These are phyloP conservation scores for Scedosporium minutisporum DNA, from an alignment of 2,329 filamentous ascomycete species.

Conservation along the genomic window DNA sequence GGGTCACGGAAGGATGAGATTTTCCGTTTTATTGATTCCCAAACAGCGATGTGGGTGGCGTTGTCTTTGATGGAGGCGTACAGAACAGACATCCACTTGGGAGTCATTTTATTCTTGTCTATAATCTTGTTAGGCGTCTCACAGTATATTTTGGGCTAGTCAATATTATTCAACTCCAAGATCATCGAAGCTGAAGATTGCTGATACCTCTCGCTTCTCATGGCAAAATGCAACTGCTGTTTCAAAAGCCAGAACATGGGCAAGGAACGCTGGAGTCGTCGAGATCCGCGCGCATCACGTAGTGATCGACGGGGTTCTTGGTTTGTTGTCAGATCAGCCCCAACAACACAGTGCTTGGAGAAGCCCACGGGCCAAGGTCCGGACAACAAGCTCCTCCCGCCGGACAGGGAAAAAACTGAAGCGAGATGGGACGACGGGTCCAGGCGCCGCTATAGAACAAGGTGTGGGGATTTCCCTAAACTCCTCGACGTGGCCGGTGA, in stretches of 20 bases:
- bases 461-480: neutral
- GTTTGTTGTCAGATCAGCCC: conserved; percentile 1
- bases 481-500: neutral
- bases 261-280: neutral
- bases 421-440: neutral
- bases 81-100: neutral
- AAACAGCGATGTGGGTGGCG: neutral
- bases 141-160: neutral
- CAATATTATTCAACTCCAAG: conserved; percentile 2
- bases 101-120: neutral
- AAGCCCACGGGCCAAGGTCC: neutral
- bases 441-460: neutral
- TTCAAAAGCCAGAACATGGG: conserved; percentile 4
- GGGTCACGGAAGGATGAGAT: conserved; percentile 1
- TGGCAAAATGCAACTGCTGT: conserved; percentile 8
- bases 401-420: neutral
- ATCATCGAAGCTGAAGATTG: conserved; percentile 2
- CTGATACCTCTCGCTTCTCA: conserved; percentile 8
- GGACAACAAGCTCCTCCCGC: too few relatives aligned
- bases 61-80: neutral
- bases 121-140: neutral
- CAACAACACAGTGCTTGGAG: neutral
- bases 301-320: conserved; percentile 1
- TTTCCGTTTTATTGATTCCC: conserved; percentile 1
- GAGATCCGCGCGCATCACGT: neutral